Base-by-base conservation (phyloP, 2,329 filamentous ascomycete species). In the Trichoderma oligosporum region DNA sequence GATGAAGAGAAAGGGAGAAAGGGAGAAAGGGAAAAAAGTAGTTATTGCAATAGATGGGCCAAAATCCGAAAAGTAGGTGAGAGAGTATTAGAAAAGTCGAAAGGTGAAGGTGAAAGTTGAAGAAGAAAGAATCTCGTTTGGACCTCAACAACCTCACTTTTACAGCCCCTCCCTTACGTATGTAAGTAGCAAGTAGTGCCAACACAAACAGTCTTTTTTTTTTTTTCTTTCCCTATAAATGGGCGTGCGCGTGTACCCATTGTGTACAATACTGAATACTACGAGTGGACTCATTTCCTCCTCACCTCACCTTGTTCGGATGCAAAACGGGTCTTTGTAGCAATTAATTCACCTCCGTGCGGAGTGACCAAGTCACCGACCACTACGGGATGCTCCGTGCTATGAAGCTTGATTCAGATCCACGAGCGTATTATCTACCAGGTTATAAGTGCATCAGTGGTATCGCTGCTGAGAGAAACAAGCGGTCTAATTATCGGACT, bases 41-140 rank as follows among this genome's bases (percentile, higher is more conserved):
- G 14, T 18, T 33, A 12, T 25, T 52, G 49, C n/a, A 53, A 22
- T 7, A 5, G 49, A 39, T 12, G 16, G 18, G 18, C 11, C 18
- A 16, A 31, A 7, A 12, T 3, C 11, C n/a, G 33, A 24, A 42
- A 1, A 4, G 12, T 31, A 5, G 48, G 16, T 27, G 33, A 29
- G 29, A 45, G 51, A n/a, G n/a, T n/a, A n/a, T n/a, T n/a, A n/a
- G n/a, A n/a, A n/a, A n/a, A n/a, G n/a, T n/a, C n/a, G n/a, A n/a
- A 54, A 22, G 16, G 16, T 9, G 38, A 27, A 20, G 51, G 31
- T 52, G 48, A 41, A 53, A 7, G 39, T 45, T 27, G 22, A 29
- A 46, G 41, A 45, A 46, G 51, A 22, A 46, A 55, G 51, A 36
- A 36, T 45, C 29, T 29, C 29, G 51, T 42, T 54, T 54, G 51